Evolutionary conservation across 1,284 basidiomycete genomes (phyloP), one percentile per base, ranked within the genome.

Genomic region (Puccinia polysora): DNA sequence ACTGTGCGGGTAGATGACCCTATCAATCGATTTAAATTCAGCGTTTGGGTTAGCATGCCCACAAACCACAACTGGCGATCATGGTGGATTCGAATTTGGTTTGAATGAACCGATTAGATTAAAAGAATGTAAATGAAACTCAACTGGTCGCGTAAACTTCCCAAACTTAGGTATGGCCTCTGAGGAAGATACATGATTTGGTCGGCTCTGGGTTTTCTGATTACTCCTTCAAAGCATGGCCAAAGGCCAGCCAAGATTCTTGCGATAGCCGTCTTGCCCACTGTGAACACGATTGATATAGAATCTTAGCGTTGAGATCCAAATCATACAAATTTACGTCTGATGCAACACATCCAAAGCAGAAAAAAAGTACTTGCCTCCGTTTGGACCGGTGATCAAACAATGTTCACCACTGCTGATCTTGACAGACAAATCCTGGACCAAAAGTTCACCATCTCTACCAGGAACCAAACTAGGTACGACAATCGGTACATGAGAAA

Each of bases 231-330:
- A 75, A 82, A 80, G 77, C 86, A 77, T 78, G 85, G 76, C 94
- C 94, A 98, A 2, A 97, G 82, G 6, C 91, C 89, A 0, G 91
- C 91, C 3, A 97, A 82, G 7, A 98, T 89, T 8, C 94, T 85
- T 0, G 93, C 92, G 36, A 97, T 86, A 4, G 91, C 87, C 0
- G 92, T 95, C 83, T 98, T 97, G 0, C 95, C 95, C 1, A 95
- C 32, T 72, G 60, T 74, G 49, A 73, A 63, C 34, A 25, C 2
- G 15, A 3, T 55, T n/a, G n/a, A n/a, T n/a, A n/a, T n/a, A n/a
- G n/a, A n/a, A n/a, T n/a, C n/a, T n/a, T n/a, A 5, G 43, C 49
- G 7, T 72, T 73, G 55, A 73, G 74, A 30, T 65, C 47, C 30
- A 52, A 55, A 60, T 34, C 25, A 75, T 65, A 59, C 25, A 36